A percentile compares a stretch with the other conserved stretches of the same genome.
Conservation (phyloP, 148 eudicot species). For the Arbutus unedo region DNA sequence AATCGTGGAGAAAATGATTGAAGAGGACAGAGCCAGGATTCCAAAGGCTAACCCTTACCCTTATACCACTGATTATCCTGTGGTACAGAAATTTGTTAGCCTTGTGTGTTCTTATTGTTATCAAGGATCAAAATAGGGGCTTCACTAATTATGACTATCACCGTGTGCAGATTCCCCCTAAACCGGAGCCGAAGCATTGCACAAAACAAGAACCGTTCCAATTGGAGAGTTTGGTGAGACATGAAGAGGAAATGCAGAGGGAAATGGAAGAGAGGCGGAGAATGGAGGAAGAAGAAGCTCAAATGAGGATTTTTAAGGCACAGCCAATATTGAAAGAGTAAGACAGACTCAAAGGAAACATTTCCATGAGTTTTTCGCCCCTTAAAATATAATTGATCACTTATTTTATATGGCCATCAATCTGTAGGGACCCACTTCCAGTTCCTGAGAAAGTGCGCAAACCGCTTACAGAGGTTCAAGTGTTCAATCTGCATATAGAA, state of each 20-base stretch:
- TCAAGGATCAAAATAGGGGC: background rate
- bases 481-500: constrained; percentile 66
- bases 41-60: constrained; percentile 94
- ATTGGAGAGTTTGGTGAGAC: constrained; percentile 75
- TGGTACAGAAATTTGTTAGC: constrained; percentile 45
- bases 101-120: background rate
- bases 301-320: constrained; percentile 76
- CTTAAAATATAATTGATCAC: background rate
- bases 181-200: constrained; percentile 81
- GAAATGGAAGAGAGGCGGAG: constrained; percentile 80
- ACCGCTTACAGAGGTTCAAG: constrained; percentile 84
- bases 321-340: constrained; percentile 88
- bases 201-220: constrained; percentile 88
- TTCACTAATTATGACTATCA: background rate
- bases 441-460: constrained; percentile 77
- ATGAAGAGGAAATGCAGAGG: constrained; percentile 78
- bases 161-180: constrained; percentile 70
- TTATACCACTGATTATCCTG: constrained; percentile 89
- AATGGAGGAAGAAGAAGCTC: constrained; percentile 78
- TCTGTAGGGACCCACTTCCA: constrained; percentile 80
- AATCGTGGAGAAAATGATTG: constrained; percentile 60
- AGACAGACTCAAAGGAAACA: background rate
- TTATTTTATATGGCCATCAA: background rate
- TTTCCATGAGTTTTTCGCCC: background rate
- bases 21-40: constrained; percentile 78